A percentile compares a stretch with the other conserved stretches of the same genome.
phyloP scores from a whole-genome alignment of 2,329 filamentous ascomycete species.

The Fusarium coicis region DNA sequence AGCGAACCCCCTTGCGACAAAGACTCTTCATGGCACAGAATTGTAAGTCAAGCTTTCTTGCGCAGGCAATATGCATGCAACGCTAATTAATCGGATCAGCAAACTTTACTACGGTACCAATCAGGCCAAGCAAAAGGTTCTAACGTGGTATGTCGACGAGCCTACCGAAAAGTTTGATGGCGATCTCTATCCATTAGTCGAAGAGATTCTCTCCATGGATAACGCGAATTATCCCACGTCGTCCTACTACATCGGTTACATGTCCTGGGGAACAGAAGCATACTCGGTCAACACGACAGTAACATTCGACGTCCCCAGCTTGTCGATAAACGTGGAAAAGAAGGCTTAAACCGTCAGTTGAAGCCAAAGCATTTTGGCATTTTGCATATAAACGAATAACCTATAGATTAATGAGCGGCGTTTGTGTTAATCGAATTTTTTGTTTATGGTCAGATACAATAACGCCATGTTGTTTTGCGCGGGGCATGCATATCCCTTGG shows the following conservation, averaged over 20 bases:
- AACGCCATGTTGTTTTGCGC: conserved; percentile 8
- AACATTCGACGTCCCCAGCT: conserved; percentile 58
- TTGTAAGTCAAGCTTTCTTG: conserved; percentile 51
- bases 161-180: conserved; percentile 56
- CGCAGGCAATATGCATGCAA: not conserved
- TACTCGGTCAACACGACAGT: conserved; percentile 56
- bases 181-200: conserved; percentile 59
- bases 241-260: conserved; percentile 61
- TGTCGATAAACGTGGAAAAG: conserved; percentile 51
- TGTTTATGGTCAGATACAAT: not conserved
- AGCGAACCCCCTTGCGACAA: conserved; percentile 47
- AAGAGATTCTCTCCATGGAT: conserved; percentile 50
- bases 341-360: not conserved
- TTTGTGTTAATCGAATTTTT: conserved; percentile 3
- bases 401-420: conserved; percentile 36
- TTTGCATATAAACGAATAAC: conserved; percentile 17
- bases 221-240: conserved; percentile 51
- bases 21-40: conserved; percentile 53
- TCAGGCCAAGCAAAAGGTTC: conserved; percentile 54
- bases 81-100: conserved; percentile 29
- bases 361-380: not conserved
- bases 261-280: conserved; percentile 63
- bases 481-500: conserved; percentile 13
- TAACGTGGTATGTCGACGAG: conserved; percentile 59
- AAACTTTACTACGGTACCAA: conserved; percentile 57